Conservation (phyloP, 208 protist genomes). For the Leishmania turanica region DNA sequence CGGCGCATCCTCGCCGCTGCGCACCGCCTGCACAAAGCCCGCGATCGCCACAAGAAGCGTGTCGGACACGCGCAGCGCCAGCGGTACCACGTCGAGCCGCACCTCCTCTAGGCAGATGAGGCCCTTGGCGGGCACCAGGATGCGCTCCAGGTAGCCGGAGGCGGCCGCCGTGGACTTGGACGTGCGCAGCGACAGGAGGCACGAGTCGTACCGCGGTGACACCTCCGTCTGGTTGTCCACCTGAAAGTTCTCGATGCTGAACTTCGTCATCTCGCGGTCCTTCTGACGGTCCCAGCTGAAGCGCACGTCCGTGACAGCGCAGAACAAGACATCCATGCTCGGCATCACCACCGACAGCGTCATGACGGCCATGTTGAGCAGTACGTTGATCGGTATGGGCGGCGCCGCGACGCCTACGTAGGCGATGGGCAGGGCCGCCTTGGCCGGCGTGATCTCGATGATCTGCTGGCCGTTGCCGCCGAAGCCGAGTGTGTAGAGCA, state of each 20-base stretch:
- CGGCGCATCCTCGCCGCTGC: constrained; percentile 15
- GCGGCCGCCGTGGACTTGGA: constrained; percentile 41
- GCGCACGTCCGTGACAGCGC: constrained; percentile 59
- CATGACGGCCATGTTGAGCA: constrained; percentile 63
- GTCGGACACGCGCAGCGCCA: constrained; percentile 84
- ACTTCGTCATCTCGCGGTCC: constrained; percentile 48
- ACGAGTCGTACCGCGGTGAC: constrained; percentile 73
- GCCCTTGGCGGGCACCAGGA: constrained; percentile 51
- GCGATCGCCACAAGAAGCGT: constrained; percentile 64
- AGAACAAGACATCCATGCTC: constrained; percentile 73
- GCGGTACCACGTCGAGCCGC: constrained; percentile 72
- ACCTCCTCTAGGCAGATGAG: constrained; percentile 78
- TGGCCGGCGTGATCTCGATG: constrained; percentile 47
- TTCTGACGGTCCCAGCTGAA: constrained; percentile 61
- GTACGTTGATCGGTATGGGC: constrained; percentile 53
- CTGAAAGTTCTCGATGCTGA: constrained; percentile 86
- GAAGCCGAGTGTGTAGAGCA: constrained; percentile 54
- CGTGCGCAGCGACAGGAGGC: constrained; percentile 65
- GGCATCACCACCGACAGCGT: constrained; percentile 72
- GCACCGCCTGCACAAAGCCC: constrained; percentile 36
- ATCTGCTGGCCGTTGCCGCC: constrained; percentile 65
- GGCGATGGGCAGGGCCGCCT: constrained; percentile 13
- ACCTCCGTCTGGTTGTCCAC: constrained; percentile 89
- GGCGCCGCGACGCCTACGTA: constrained; percentile 31
- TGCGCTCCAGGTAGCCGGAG: constrained; percentile 58